These are phyloP conservation scores for Allomyces arbusculus DNA, from an alignment of 192 early-diverging fungal genomes.

Conservation along the genomic window DNA sequence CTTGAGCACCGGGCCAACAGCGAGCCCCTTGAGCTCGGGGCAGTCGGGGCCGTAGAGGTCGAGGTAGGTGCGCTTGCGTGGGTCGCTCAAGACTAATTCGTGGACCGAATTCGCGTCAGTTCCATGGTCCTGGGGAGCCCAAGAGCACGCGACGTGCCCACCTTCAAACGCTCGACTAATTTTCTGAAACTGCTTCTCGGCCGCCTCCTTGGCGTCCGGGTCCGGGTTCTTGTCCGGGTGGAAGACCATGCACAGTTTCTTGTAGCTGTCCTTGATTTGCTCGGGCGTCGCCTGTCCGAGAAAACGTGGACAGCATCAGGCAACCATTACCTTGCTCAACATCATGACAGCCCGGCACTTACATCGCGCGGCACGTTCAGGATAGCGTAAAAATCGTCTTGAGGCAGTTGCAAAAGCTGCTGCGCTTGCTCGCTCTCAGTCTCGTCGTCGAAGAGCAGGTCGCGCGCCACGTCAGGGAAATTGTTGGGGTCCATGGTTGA, in stretches of 20 bases:
- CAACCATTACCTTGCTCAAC: too few species aligned
- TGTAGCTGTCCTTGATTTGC: neutral
- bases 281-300: neutral
- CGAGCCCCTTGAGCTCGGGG: neutral
- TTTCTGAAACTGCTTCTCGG: constrained; percentile 1
- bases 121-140: too few species aligned
- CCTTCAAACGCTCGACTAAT: constrained; percentile 1
- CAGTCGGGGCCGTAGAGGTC: constrained; percentile 1
- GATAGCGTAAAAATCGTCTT: too few species aligned
- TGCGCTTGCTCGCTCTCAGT: too few species aligned
- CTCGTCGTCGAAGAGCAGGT: too few species aligned
- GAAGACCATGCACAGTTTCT: neutral
- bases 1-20: neutral
- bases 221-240: constrained; percentile 4
- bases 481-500: too few species aligned
- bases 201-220: neutral
- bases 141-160: neutral
- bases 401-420: too few species aligned
- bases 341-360: too few species aligned
- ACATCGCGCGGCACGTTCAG: too few species aligned
- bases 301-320: neutral
- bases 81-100: neutral
- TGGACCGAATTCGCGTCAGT: too few species aligned
- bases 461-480: too few species aligned
- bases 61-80: neutral